phyloP scores from a whole-genome alignment of 805 yeast genomes.

The Kazachstania kunashirensis region DNA sequence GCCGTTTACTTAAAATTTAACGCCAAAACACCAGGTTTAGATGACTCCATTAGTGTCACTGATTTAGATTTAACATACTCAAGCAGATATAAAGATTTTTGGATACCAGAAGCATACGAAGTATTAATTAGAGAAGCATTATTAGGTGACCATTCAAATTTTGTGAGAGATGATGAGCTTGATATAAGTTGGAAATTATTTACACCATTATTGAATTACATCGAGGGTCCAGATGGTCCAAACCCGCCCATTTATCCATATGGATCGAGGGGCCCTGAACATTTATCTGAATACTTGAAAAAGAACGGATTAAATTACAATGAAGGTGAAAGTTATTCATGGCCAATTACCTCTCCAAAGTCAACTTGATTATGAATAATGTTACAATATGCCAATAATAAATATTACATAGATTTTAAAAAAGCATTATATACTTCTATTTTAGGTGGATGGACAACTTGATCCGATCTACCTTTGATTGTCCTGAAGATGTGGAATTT shows the following conservation, averaged over 20 bases:
- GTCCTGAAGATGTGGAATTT: too few relatives aligned
- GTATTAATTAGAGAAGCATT: slow-evolving; percentile 83
- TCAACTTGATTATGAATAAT: too few relatives aligned
- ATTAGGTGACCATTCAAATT: slow-evolving; percentile 90
- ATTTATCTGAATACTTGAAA: slow-evolving; percentile 49
- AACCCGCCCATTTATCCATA: slow-evolving; percentile 64
- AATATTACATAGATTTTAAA: too few relatives aligned
- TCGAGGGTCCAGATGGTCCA: slow-evolving; percentile 66
- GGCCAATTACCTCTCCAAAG: slow-evolving; percentile 72
- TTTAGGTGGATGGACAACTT: too few relatives aligned
- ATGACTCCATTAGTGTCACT: slow-evolving; percentile 73
- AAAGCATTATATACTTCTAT: too few relatives aligned
- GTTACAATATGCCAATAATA: background rate
- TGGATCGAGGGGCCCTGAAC: slow-evolving; percentile 83
- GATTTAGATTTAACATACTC: slow-evolving; percentile 85
- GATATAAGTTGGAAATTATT: slow-evolving; percentile 88
- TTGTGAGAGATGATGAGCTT: slow-evolving; percentile 94
- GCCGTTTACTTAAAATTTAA: slow-evolving; percentile 89
- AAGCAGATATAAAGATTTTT: slow-evolving; percentile 70
- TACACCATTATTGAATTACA: slow-evolving; percentile 79
- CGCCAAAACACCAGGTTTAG: slow-evolving; percentile 85
- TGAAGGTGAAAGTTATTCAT: slow-evolving; percentile 53
- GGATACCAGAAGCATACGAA: slow-evolving; percentile 98
- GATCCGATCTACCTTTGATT: too few relatives aligned
- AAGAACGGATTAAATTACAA: slow-evolving; percentile 61